A percentile compares a stretch with the other conserved stretches of the same genome.
phyloP scores from a whole-genome alignment of 495 filamentous ascomycete species.

The Echria macrotheca region DNA sequence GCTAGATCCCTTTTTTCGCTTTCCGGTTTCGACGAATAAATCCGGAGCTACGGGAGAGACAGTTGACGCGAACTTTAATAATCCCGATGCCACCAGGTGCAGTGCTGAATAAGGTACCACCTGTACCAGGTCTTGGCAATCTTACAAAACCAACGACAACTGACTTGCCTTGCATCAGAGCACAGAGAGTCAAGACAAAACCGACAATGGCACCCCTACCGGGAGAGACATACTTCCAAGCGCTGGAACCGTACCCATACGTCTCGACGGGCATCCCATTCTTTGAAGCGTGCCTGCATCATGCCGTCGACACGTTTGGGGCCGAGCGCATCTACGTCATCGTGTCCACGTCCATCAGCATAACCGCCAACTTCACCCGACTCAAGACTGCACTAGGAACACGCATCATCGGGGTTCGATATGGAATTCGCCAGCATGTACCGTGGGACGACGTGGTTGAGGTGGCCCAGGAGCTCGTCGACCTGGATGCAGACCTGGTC shows the following conservation, averaged over 20 bases:
- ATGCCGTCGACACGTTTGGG: slow-evolving; percentile 46
- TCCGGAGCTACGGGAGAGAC: too few relatives aligned
- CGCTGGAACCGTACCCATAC: slow-evolving; percentile 29
- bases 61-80: too few relatives aligned
- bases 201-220: slow-evolving; percentile 5
- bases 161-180: too few relatives aligned
- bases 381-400: slow-evolving; percentile 43
- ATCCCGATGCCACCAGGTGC: too few relatives aligned
- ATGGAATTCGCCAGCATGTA: slow-evolving; percentile 57
- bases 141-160: too few relatives aligned
- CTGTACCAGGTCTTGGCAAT: too few relatives aligned
- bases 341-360: slow-evolving; percentile 52
- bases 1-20: too few relatives aligned
- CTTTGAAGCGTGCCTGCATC: slow-evolving; percentile 43
- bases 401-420: slow-evolving; percentile 46
- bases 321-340: slow-evolving; percentile 55
- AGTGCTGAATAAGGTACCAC: too few relatives aligned
- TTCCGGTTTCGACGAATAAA: too few relatives aligned
- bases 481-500: slow-evolving; percentile 47
- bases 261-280: slow-evolving; percentile 51
- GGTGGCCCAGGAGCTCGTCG: slow-evolving; percentile 45
- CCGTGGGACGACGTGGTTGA: slow-evolving; percentile 55
- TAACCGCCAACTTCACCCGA: slow-evolving; percentile 44
- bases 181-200: background rate
- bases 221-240: slow-evolving; percentile 28